Conservation (phyloP, 148 eudicot species). For the Amaranthus palmeri region DNA sequence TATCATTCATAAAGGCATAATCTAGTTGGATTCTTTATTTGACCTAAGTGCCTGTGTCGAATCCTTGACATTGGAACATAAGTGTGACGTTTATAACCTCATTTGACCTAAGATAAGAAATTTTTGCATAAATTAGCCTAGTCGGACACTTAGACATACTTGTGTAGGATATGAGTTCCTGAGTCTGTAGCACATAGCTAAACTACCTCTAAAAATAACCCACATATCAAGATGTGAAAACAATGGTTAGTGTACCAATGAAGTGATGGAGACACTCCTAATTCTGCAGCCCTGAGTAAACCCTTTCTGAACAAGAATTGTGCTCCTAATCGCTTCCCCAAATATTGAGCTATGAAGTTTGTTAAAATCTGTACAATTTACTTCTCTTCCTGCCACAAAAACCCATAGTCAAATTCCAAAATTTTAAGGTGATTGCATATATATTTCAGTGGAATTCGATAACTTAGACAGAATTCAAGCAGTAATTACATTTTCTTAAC, state of each 20-base stretch:
- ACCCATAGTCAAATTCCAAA: constrained; percentile 14
- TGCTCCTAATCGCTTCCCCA: constrained; percentile 34
- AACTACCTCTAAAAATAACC: too few relatives aligned
- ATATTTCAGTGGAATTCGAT: not conserved
- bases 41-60: too few relatives aligned
- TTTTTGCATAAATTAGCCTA: too few relatives aligned
- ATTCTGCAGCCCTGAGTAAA: constrained; percentile 24
- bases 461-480: not conserved
- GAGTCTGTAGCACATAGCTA: too few relatives aligned
- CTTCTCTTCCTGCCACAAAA: constrained; percentile 45
- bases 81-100: too few relatives aligned
- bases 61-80: too few relatives aligned
- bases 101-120: too few relatives aligned
- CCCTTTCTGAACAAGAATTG: constrained; percentile 26
- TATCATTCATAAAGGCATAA: too few relatives aligned
- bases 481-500: not conserved
- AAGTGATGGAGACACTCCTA: constrained; percentile 29
- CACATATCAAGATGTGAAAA: not conserved
- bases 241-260: constrained; percentile 39
- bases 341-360: constrained; percentile 41
- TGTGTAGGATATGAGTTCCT: too few relatives aligned
- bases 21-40: too few relatives aligned
- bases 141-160: too few relatives aligned
- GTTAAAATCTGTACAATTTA: constrained; percentile 30
- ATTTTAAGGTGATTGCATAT: not conserved